Base-by-base conservation (phyloP, 2,329 filamentous ascomycete genomes). In the Cladorrhinum sp. region DNA sequence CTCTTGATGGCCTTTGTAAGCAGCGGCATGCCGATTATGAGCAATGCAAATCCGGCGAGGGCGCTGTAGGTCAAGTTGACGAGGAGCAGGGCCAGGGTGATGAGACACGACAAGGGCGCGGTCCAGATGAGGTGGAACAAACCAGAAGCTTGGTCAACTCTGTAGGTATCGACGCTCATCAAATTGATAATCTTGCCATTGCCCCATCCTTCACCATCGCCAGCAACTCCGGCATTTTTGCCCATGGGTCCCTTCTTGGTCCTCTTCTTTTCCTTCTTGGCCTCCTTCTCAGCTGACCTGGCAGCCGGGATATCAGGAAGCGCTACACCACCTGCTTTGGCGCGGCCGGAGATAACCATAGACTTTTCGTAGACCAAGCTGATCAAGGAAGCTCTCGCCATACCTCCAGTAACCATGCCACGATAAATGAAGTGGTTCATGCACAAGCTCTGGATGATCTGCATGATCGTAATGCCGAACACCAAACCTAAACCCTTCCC, bases 101-200 rank as follows among this genome's bases (percentile, higher is more conserved):
- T 79, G 54, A 95, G 71, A 61, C 92, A 88, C 23, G 88, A 81
- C 41, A 97, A 78, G 0, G 93, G 93, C 0, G 91, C 85, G 1
- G 91, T 91, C 95, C 95, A 99, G 22, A 90, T 79, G 77, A 97
- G 84, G 73, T 99, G 95, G 75, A 97, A 93, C 74, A 97, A 83
- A 48, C 91, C 92, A 41, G 85, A 91, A 1, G 92, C 92, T 71
- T 92, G 89, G 69, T 98, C 93, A 62, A 99, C 81, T 66, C 93
- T 91, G 74, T 96, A 96, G 0, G 93, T 96, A 72, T 98, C 93
- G 50, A 95, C 92, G 63, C 91, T 93, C 93, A 98, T 97, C 67
- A 98, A 72, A 67, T 96, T 96, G 71, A 95, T 62, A 56, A 98
- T 91, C 64, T 92, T 86, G 22, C 95, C 95, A 69, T 97, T 98